Evolutionary conservation across 2,329 filamentous ascomycete genomes (phyloP).

Genomic region (Blastomyces parvus): DNA sequence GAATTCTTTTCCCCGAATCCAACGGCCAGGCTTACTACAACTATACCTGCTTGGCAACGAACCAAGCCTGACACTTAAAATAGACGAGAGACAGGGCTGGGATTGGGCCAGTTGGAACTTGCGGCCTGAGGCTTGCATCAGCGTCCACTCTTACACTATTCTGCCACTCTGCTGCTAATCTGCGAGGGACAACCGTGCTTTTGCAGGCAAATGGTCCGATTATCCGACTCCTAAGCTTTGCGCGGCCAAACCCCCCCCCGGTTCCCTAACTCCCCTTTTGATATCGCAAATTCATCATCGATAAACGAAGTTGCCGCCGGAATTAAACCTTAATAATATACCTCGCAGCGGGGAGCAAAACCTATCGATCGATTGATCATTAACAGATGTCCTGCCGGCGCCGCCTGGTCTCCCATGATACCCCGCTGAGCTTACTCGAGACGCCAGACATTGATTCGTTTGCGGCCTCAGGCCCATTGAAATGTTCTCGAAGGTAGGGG

Average conservation of each 20-base stretch:
- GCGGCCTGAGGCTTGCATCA: background rate
- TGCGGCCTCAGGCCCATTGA: background rate
- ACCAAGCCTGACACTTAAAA: background rate
- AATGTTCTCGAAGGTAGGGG: background rate
- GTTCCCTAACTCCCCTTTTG: background rate
- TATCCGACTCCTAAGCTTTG: background rate
- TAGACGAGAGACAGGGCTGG: background rate
- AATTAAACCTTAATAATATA: background rate
- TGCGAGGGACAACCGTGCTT: background rate
- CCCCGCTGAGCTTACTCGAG: slow-evolving; percentile 1
- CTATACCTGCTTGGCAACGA: background rate
- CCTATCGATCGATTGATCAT: background rate
- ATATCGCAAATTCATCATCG: background rate
- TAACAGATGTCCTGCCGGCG: background rate
- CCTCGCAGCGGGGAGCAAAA: background rate
- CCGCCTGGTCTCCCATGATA: background rate
- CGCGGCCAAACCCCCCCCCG: background rate
- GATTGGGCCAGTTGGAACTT: background rate
- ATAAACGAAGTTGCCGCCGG: background rate
- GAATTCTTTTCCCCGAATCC: background rate
- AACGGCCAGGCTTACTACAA: background rate
- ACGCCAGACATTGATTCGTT: background rate
- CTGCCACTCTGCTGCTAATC: too few relatives aligned
- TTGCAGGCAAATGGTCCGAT: background rate
- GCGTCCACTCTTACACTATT: background rate